phyloP scores from a whole-genome alignment of 768 basidiomycete species.

The Pleurotus sapidus region DNA sequence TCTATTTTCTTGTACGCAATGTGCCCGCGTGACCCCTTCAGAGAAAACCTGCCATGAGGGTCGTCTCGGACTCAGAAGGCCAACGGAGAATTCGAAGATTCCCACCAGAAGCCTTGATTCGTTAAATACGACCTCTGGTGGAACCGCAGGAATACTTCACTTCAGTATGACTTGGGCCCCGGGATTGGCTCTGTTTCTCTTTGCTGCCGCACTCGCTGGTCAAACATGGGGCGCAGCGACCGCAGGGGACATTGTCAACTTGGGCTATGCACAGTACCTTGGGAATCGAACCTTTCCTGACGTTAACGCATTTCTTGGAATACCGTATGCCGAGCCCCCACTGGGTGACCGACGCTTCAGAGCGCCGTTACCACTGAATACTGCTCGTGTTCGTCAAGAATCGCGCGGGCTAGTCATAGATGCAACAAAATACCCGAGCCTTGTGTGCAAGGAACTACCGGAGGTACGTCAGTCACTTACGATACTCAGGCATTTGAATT shows the following conservation, averaged over 20 bases:
- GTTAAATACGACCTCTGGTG: no score
- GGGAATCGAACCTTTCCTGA: slow-evolving; percentile 52
- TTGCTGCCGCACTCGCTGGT: no score
- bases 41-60: no score
- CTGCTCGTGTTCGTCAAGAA: slow-evolving; percentile 33
- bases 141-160: no score
- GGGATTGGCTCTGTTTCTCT: no score
- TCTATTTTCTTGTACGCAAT: no score
- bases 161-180: no score
- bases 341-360: slow-evolving; percentile 50
- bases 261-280: slow-evolving; percentile 56
- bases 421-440: slow-evolving; percentile 50
- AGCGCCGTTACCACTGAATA: slow-evolving; percentile 51
- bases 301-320: slow-evolving; percentile 54
- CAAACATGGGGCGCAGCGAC: no score
- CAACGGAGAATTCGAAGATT: no score
- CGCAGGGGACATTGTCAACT: slow-evolving; percentile 37
- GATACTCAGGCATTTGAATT: not conserved
- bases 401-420: slow-evolving; percentile 40
- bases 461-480: slow-evolving; percentile 27
- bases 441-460: slow-evolving; percentile 57
- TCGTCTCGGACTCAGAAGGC: no score
- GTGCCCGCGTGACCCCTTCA: no score
- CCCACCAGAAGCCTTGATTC: no score
- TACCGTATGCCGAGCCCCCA: slow-evolving; percentile 61